phyloP scores from a whole-genome alignment of 2,329 filamentous ascomycete species.

The Zymoseptoria pseudotritici region DNA sequence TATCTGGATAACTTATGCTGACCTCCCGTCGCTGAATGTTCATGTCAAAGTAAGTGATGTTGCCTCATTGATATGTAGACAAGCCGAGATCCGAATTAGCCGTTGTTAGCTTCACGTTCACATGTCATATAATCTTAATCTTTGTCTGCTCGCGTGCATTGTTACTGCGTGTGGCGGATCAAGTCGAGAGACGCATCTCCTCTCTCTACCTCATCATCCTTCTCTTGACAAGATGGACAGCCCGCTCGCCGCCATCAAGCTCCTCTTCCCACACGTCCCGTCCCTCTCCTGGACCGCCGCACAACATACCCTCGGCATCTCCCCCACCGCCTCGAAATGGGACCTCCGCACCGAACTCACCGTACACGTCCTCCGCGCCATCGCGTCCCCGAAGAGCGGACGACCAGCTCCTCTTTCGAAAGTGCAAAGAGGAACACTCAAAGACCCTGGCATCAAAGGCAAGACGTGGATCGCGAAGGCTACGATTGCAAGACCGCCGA shows the following conservation, averaged over 20 bases:
- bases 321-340: constrained; percentile 66
- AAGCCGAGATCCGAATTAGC: not conserved
- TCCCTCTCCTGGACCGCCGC: constrained; percentile 55
- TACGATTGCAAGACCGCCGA: constrained; percentile 50
- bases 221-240: not conserved
- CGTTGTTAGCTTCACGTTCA: not conserved
- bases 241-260: constrained; percentile 20
- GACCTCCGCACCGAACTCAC: constrained; percentile 68
- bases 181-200: not conserved
- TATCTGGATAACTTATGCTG: too few species aligned
- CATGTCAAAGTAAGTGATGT: too few species aligned
- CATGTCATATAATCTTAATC: not conserved
- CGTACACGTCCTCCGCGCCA: constrained; percentile 62
- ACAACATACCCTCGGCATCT: constrained; percentile 58
- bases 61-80: too few species aligned
- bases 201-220: not conserved
- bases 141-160: not conserved
- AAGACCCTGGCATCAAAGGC: constrained; percentile 64
- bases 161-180: not conserved
- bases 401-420: constrained; percentile 49
- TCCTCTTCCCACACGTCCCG: constrained; percentile 52
- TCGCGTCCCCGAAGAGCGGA: constrained; percentile 40
- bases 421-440: constrained; percentile 55
- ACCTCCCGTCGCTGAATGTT: too few species aligned
- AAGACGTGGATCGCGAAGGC: constrained; percentile 74